Conservation (phyloP, 116 monocot species). For the Zostera marina region DNA sequence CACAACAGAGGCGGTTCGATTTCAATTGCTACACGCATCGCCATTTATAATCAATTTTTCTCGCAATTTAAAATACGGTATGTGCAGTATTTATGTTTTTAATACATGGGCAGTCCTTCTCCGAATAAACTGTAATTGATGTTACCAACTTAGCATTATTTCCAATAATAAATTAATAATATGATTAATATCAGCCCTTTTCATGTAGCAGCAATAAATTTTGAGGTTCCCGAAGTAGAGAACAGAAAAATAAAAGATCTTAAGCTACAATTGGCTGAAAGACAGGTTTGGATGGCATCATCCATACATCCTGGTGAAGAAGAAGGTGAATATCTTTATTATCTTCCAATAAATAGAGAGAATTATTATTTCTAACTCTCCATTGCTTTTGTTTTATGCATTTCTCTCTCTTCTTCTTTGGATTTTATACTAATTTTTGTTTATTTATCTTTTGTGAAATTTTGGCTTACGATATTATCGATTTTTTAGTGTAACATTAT, state of each 20-base stretch:
- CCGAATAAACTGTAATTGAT: background rate
- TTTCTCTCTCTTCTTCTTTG: too few relatives aligned
- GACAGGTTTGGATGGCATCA: constrained; percentile 89
- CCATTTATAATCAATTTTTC: constrained; percentile 71
- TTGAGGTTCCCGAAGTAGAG: constrained; percentile 19
- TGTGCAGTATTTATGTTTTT: background rate
- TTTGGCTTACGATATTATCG: too few relatives aligned
- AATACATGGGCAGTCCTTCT: background rate
- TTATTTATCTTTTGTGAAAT: too few relatives aligned
- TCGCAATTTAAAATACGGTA: constrained; percentile 92
- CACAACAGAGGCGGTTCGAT: constrained; percentile 61
- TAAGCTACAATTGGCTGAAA: constrained; percentile 23
- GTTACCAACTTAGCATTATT: too few relatives aligned
- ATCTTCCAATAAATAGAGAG: background rate
- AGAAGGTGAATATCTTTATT: constrained; percentile 28
- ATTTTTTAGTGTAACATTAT: too few relatives aligned
- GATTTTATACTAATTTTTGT: too few relatives aligned
- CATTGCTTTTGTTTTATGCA: background rate
- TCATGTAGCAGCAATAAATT: constrained; percentile 38
- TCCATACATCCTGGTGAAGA: constrained; percentile 84
- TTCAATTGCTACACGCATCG: constrained; percentile 67
- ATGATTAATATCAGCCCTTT: background rate
- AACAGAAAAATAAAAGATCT: constrained; percentile 31
- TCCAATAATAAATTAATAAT: too few relatives aligned
- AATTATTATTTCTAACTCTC: background rate